Evolutionary conservation across 805 yeast species (phyloP).

Genomic region (Pachysolen tannophilus): DNA sequence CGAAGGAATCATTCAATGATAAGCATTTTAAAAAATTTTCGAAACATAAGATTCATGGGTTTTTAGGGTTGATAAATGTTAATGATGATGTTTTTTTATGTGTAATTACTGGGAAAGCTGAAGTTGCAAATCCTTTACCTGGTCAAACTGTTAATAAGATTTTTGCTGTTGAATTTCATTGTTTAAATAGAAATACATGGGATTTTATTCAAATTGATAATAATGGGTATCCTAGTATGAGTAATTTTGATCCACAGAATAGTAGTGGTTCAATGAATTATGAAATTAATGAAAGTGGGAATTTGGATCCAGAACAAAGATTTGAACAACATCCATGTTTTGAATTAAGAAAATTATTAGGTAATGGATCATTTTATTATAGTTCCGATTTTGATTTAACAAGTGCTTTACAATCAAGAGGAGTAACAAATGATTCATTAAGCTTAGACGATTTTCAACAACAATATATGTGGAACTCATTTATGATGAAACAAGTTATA

Average conservation of each 20-base stretch:
- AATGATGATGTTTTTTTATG: slow-evolving; percentile 65
- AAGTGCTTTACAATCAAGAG: slow-evolving; percentile 73
- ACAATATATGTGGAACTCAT: slow-evolving; percentile 96
- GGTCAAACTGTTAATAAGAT: slow-evolving; percentile 77
- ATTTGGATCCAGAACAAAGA: slow-evolving; percentile 8
- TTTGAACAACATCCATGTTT: slow-evolving; percentile 72
- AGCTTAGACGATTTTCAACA: slow-evolving; percentile 58
- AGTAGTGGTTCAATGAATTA: slow-evolving; percentile 3
- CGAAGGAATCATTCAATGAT: slow-evolving; percentile 27
- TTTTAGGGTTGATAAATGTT: slow-evolving; percentile 73
- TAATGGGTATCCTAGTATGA: slow-evolving; percentile 54
- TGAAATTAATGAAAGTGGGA: slow-evolving; percentile 2
- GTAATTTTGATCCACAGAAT: slow-evolving; percentile 22
- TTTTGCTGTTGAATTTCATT: slow-evolving; percentile 78
- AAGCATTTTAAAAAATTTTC: slow-evolving; percentile 34
- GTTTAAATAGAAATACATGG: slow-evolving; percentile 67
- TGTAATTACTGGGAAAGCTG: slow-evolving; percentile 65
- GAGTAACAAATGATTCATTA: slow-evolving; percentile 38
- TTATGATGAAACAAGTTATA: slow-evolving; percentile 77
- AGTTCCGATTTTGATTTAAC: slow-evolving; percentile 91
- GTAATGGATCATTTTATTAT: slow-evolving; percentile 87
- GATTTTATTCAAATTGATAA: slow-evolving; percentile 67
- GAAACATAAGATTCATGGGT: slow-evolving; percentile 47
- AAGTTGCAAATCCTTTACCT: slow-evolving; percentile 77
- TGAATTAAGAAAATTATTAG: slow-evolving; percentile 66